Evolutionary conservation across 164 flowering plant species (phyloP), one percentile per base, ranked within the genome.

Genomic region (Berberis vulgaris): DNA sequence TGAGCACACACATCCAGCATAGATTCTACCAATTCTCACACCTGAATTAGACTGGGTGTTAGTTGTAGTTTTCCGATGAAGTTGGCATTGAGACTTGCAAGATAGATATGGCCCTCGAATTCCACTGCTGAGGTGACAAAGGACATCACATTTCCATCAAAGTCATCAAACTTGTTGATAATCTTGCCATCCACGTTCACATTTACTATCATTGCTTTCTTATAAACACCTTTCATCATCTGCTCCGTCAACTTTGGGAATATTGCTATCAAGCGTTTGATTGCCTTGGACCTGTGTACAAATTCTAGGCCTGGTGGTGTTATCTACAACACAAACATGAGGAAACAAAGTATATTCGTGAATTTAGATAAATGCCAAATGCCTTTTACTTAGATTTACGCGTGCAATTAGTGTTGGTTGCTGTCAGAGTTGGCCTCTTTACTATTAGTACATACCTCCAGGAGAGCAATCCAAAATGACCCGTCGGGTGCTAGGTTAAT

Each of bases 401-500:
- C 0, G 26, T 26, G 26, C 26, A 26, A 26, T 26, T 26, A 26
- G 26, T 26, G 26, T 26, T 26, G 26, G 26, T 26, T 26, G 26
- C 26, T 0, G 26, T 0, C 26, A 26, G 26, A 26, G 26, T 26
- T 26, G 26, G 26, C 26, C 26, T 26, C 26, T 26, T 26, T 26
- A 26, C 26, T 26, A 26, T 26, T 26, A 26, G 26, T 26, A 26
- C 26, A 26, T 26, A 80, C 95, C 86, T 85, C 62, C 2, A 86
- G 10, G 43, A 86, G 43, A 1, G 91, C 88, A 10, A 91, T 85
- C 97, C 97, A 88, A 59, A 73, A 86, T 26, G 93, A 68, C 1
- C 97, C 97, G 61, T 91, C 95, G 1, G 85, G 83, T 43, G 88
- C 91, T 49, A 86, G 84, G 50, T 86, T 82, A 59, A 88, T 81